These are phyloP conservation scores for Pachysolen tannophilus DNA, from an alignment of 805 yeast species.

Conservation along the genomic window DNA sequence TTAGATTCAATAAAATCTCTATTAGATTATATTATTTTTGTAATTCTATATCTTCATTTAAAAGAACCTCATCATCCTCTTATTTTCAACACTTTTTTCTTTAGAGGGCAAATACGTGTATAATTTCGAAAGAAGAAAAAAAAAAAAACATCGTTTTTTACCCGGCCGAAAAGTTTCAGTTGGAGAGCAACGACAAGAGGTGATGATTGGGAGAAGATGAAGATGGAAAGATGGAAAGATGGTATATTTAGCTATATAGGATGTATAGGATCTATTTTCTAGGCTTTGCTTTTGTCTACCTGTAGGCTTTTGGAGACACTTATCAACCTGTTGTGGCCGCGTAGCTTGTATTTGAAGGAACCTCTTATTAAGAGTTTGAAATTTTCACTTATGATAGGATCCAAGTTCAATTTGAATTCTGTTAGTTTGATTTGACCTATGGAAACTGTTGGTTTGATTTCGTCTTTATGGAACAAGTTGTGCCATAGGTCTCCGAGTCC, in stretches of 20 bases:
- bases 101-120: too few species aligned
- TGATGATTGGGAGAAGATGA: not conserved
- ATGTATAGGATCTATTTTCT: too few species aligned
- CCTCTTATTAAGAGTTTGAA: constrained; percentile 24
- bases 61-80: too few species aligned
- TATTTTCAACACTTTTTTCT: too few species aligned
- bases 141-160: too few species aligned
- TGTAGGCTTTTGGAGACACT: constrained; percentile 17
- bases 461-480: constrained; percentile 14
- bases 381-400: constrained; percentile 16
- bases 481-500: constrained; percentile 12
- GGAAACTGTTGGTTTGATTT: constrained; percentile 9
- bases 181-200: too few species aligned
- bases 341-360: constrained; percentile 22
- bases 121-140: too few species aligned
- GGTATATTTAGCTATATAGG: not conserved
- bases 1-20: too few species aligned
- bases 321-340: constrained; percentile 17
- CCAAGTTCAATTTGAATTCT: constrained; percentile 1
- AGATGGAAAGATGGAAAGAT: not conserved
- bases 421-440: constrained; percentile 23
- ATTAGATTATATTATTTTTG: too few species aligned
- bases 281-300: too few species aligned
- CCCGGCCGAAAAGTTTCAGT: too few species aligned
- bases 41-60: too few species aligned